Conservation (phyloP, 2,329 filamentous ascomycete species). For the Talaromyces sp. region DNA sequence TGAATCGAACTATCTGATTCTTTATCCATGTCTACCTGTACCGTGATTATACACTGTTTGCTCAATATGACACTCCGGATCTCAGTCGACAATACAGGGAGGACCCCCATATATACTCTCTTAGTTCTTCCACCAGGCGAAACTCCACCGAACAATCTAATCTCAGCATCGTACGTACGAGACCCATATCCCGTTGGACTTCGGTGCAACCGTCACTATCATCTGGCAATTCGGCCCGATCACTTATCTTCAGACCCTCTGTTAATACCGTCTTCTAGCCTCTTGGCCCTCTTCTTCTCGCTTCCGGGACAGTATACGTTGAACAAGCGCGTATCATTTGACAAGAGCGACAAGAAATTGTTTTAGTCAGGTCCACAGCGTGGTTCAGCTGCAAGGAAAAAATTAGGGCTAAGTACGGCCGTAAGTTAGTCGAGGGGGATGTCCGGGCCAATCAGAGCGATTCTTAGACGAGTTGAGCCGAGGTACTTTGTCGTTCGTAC, state of each 20-base stretch:
- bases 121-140: neutral
- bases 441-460: neutral
- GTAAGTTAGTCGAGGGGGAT: neutral
- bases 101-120: neutral
- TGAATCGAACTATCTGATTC: neutral
- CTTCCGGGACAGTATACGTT: neutral
- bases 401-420: slow-evolving; percentile 3
- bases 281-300: neutral
- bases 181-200: neutral
- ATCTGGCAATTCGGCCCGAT: neutral
- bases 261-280: neutral
- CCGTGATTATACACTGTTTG: neutral
- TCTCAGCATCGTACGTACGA: neutral
- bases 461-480: neutral
- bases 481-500: neutral
- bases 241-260: neutral
- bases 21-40: neutral
- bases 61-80: neutral
- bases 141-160: neutral
- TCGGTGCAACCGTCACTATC: neutral
- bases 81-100: neutral
- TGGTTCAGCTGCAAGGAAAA: neutral
- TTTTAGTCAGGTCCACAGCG: neutral
- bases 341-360: neutral
- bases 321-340: neutral